phyloP scores from a whole-genome alignment of 2,329 filamentous ascomycete genomes.

The Chrysoporthe austroafricana region DNA sequence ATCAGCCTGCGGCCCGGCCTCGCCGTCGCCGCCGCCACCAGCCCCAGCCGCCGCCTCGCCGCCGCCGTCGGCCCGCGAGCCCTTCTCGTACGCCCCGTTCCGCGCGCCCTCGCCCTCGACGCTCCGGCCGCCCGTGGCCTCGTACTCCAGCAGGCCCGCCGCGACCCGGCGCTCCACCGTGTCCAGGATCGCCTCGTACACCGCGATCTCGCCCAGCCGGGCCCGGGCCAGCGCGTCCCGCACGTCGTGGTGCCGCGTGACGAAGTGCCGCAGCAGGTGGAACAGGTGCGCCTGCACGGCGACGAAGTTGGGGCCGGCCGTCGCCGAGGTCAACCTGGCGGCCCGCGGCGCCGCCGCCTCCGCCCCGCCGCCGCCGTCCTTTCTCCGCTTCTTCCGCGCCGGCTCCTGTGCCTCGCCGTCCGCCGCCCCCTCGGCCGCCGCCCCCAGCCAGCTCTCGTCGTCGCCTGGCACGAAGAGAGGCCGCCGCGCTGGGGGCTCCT shows the following conservation, averaged over 20 bases:
- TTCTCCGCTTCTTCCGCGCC: slow-evolving; percentile 57
- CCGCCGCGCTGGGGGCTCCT: slow-evolving; percentile 66
- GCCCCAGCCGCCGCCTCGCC: slow-evolving; percentile 31
- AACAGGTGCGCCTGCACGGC: slow-evolving; percentile 93
- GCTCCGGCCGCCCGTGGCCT: slow-evolving; percentile 54
- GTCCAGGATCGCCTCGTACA: slow-evolving; percentile 75
- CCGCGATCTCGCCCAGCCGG: slow-evolving; percentile 71
- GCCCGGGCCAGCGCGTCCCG: slow-evolving; percentile 79
- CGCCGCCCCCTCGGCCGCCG: slow-evolving; percentile 36
- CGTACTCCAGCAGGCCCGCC: slow-evolving; percentile 71
- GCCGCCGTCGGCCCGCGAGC: slow-evolving; percentile 16
- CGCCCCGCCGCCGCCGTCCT: slow-evolving; percentile 33
- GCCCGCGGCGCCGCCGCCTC: no score
- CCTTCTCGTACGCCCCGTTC: slow-evolving; percentile 35
- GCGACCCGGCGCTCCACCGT: slow-evolving; percentile 78
- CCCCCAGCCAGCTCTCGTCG: slow-evolving; percentile 50
- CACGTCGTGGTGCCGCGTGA: slow-evolving; percentile 79
- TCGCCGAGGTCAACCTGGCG: slow-evolving; percentile 25
- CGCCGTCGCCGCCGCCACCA: slow-evolving; percentile 33
- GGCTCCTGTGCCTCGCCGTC: slow-evolving; percentile 48
- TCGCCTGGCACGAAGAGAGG: slow-evolving; percentile 75
- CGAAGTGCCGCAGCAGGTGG: slow-evolving; percentile 82
- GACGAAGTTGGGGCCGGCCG: slow-evolving; percentile 64
- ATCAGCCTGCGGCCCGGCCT: slow-evolving; percentile 33
- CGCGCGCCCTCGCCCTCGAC: slow-evolving; percentile 38